phyloP scores from a whole-genome alignment of 1,284 basidiomycete genomes.

The Ganoderma resinaceum region DNA sequence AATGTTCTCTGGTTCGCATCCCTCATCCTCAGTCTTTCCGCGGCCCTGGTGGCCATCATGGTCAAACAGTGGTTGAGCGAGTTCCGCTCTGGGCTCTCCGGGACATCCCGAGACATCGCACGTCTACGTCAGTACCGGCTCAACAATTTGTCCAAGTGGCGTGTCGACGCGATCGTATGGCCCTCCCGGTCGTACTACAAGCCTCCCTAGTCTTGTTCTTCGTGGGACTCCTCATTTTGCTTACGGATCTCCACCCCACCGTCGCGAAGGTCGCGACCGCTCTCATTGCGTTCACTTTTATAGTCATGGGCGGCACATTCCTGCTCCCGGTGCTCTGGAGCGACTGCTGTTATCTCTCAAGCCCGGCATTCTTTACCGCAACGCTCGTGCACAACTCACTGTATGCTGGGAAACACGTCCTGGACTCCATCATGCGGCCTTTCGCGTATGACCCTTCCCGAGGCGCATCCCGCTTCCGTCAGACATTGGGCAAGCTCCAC shows the following conservation, averaged over 20 bases:
- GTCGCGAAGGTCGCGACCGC: conserved; percentile 11
- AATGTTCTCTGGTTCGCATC: conserved; percentile 29
- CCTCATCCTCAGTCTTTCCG: conserved; percentile 23
- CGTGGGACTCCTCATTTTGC: conserved; percentile 23
- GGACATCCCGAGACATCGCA: conserved; percentile 13
- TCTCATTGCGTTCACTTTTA: conserved; percentile 2
- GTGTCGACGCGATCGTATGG: conserved; percentile 17
- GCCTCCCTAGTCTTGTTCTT: conserved; percentile 24
- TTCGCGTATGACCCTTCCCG: not conserved
- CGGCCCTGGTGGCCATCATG: conserved; percentile 22
- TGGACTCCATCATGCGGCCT: not conserved
- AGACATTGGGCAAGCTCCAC: not conserved
- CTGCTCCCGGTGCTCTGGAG: conserved; percentile 14
- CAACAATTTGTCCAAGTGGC: conserved; percentile 21
- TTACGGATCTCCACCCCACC: conserved; percentile 17
- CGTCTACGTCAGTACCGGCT: conserved; percentile 25
- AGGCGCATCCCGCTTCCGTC: not conserved
- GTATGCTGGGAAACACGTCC: not conserved
- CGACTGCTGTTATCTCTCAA: conserved; percentile 15
- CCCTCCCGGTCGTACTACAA: conserved; percentile 27
- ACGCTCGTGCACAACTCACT: not conserved
- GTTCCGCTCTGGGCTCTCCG: conserved; percentile 11
- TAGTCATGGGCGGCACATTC: not conserved
- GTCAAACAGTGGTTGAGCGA: conserved; percentile 31
- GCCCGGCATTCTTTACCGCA: not conserved